Evolutionary conservation across 345 rosid genomes (phyloP), one percentile per base, ranked within the genome.

Genomic region (Acer saccharum): DNA sequence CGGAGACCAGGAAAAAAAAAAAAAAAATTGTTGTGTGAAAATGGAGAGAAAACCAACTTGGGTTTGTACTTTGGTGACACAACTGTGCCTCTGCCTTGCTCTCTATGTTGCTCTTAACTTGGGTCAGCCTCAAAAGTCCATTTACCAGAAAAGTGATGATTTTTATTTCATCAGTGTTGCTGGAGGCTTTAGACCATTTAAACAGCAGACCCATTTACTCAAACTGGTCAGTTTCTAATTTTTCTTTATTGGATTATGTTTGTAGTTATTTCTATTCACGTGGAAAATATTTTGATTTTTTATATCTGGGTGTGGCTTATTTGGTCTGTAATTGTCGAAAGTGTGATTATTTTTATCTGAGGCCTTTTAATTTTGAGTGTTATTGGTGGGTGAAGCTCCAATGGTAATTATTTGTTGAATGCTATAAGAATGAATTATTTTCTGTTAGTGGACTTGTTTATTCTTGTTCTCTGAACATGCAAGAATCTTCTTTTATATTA

Each of bases 71-170:
- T 71, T 92, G 65, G 84, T 78, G 50, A 80, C 86, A 23, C 97
- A 94, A 64, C 10, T 90, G 46, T 87, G 79, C 70, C 89, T 94
- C 73, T 88, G 89, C 83, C 54, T 86, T 64, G 80, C 88, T 62
- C 86, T 90, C 69, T 94, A 88, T 70, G 27, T 83, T n/a, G 88
- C 89, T 76, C 80, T 94, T 67, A 87, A 89, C 82, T 87, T 90
- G 82, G 93, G 91, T 69, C 88, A 82, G 43, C 86, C 86, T 43
- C 88, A 69, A 60, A 78, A 77, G 32, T 84, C 67, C 73, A 63
- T 86, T 69, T 54, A 43, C 71, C 68, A 71, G 12, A 57, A 16
- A 76, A 79, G 55, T 77, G 63, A 73, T 74, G 85, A 88, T 65
- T 79, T 87, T 74, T 84, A 84, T 78, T 92, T 94, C 72, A 79